Conservation (phyloP, 441 rosid species). For the Theobroma grandiflorum region DNA sequence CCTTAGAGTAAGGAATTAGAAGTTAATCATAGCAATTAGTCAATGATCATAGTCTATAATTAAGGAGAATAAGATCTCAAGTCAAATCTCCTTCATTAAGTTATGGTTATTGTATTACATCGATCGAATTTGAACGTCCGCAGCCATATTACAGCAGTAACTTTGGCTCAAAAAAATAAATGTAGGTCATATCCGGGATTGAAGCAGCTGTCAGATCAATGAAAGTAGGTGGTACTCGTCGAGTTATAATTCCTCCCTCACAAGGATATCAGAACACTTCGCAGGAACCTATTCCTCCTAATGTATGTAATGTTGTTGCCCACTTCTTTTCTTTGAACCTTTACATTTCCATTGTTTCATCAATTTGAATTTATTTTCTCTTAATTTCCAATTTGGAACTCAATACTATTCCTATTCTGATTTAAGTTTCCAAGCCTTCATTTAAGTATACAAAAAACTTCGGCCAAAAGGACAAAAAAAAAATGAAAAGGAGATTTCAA, state of each 20-base stretch:
- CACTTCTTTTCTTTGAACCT: neutral
- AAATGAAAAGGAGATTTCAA: neutral
- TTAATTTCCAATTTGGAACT: neutral
- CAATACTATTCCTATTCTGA: neutral
- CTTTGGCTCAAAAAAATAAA: neutral
- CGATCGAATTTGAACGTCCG: neutral
- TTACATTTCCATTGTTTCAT: neutral
- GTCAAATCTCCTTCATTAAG: too few species aligned
- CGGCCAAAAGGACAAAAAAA: neutral
- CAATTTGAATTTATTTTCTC: too few species aligned
- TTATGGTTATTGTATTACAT: neutral
- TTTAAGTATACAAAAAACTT: neutral
- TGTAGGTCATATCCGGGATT: conserved; percentile 75
- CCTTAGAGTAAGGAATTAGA: too few species aligned
- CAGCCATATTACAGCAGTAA: neutral
- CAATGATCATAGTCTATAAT: too few species aligned
- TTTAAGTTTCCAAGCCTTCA: neutral
- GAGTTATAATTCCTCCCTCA: conserved; percentile 76
- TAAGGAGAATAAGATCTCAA: too few species aligned
- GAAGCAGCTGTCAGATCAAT: conserved; percentile 76
- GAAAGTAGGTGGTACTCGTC: conserved; percentile 78
- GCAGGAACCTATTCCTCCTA: conserved; percentile 83
- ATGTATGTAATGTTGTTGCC: conserved; percentile 44
- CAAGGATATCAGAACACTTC: conserved; percentile 83
- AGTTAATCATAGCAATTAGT: too few species aligned